phyloP scores from a whole-genome alignment of 805 yeast genomes.

The Soucietia sequanensis region DNA sequence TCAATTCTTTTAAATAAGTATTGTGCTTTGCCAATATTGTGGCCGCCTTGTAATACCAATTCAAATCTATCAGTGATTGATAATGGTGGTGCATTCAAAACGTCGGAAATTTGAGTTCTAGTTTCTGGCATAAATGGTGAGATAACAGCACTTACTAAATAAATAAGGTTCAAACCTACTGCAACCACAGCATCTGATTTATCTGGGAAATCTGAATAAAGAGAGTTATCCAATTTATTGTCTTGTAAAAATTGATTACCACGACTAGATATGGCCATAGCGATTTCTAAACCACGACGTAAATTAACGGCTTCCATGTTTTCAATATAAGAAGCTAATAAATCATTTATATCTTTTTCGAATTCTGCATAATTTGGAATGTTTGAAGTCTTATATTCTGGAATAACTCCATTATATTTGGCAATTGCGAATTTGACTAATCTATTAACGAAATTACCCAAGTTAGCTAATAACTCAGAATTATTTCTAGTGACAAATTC shows the following conservation, averaged over 20 bases:
- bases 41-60: constrained; percentile 70
- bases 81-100: constrained; percentile 79
- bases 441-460: constrained; percentile 96
- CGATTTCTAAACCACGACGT: constrained; percentile 86
- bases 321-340: constrained; percentile 60
- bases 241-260: constrained; percentile 97
- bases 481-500: constrained; percentile 94
- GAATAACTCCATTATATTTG: constrained; percentile 89
- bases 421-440: constrained; percentile 85
- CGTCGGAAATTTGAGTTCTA: constrained; percentile 63
- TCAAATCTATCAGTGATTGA: constrained; percentile 75
- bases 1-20: constrained; percentile 92
- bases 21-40: constrained; percentile 86
- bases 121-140: constrained; percentile 92
- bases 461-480: constrained; percentile 88
- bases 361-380: constrained; percentile 46
- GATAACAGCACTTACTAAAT: constrained; percentile 77
- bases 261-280: constrained; percentile 87
- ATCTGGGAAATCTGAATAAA: constrained; percentile 72
- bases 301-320: constrained; percentile 78
- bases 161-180: constrained; percentile 84
- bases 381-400: constrained; percentile 53
- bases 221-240: constrained; percentile 86
- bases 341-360: constrained; percentile 57
- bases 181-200: constrained; percentile 90